Base-by-base conservation (phyloP, 2,329 filamentous ascomycete genomes). In the Xylariaceae sp. region DNA sequence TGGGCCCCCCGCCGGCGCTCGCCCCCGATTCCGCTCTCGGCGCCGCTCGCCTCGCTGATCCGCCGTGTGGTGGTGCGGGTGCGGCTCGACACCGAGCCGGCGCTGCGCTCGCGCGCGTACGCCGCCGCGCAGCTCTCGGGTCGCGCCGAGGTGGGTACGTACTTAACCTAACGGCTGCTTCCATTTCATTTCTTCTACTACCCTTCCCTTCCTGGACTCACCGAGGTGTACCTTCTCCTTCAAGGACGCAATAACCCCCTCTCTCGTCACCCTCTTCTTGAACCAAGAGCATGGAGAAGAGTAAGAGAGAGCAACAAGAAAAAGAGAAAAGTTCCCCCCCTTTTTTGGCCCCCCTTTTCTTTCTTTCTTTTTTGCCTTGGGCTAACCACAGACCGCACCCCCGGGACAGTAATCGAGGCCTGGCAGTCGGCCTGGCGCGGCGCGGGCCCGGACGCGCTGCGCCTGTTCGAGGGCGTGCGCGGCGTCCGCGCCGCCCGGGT, bases 391-490 rank as follows among this genome's bases (percentile, higher is more conserved):
- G n/a, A n/a, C n/a, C n/a, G n/a, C n/a, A n/a, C n/a, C n/a, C n/a
- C n/a, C n/a, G n/a, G n/a, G n/a, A n/a, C n/a, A n/a, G n/a, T 55
- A n/a, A 36, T 68, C 32, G 56, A 65, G 29, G 46, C 60, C 9
- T 55, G 55, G 42, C 61, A 63, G 50, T 49, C 54, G 21, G 46
- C 50, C 31, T 67, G 63, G 44, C 48, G 56, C 22, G 61, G 56
- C 21, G 57, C 56, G 17, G 57, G 57, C 18, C 50, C 51, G 25
- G 61, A 61, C 19, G 48, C 38, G 15, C 46, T 68, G 32, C 45
- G 50, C 24, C 51, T 56, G 38, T 62, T 69, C 35, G 65, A 68
- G 50, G 56, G 50, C 5, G 59, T 69, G 18, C 43, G 65, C 15
- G 63, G 60, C 19, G 58, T 68, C 16, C 47, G 53, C 29, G 39